Evolutionary conservation across 352 stramenopile genomes (phyloP).

Genomic region (Phytophthora aleatoria): DNA sequence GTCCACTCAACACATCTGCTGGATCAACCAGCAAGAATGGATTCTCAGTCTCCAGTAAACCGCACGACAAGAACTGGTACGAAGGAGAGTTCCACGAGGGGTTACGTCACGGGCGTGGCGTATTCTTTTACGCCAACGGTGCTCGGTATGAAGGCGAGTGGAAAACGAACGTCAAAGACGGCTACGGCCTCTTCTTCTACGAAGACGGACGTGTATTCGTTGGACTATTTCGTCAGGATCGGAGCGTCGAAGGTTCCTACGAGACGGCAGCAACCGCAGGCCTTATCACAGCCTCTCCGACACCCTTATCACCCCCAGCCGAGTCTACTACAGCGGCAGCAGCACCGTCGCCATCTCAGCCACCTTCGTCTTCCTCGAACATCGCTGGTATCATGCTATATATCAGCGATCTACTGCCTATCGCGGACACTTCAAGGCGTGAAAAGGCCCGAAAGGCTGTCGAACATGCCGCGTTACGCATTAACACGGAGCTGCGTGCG

Average conservation of each 20-base stretch:
- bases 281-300: not conserved
- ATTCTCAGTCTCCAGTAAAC: slow-evolving; percentile 3
- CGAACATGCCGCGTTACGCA: slow-evolving; percentile 53
- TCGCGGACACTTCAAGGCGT: slow-evolving; percentile 19
- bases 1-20: not conserved
- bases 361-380: slow-evolving; percentile 12
- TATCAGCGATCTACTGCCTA: slow-evolving; percentile 53
- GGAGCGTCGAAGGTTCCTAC: slow-evolving; percentile 39
- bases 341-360: slow-evolving; percentile 8
- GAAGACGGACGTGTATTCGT: slow-evolving; percentile 69
- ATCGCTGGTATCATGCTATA: slow-evolving; percentile 50
- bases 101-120: slow-evolving; percentile 64
- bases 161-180: slow-evolving; percentile 80
- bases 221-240: slow-evolving; percentile 51
- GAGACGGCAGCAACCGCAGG: slow-evolving; percentile 22
- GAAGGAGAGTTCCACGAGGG: slow-evolving; percentile 76
- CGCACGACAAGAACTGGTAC: slow-evolving; percentile 83
- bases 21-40: slow-evolving; percentile 9
- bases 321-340: not conserved
- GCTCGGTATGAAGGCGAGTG: slow-evolving; percentile 86
- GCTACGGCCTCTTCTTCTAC: slow-evolving; percentile 71
- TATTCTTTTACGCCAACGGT: slow-evolving; percentile 90
- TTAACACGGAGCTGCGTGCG: slow-evolving; percentile 66
- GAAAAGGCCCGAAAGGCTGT: slow-evolving; percentile 57
- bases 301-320: not conserved